phyloP scores from a whole-genome alignment of 345 rosid species.

The Melaleuca quinquenervia region DNA sequence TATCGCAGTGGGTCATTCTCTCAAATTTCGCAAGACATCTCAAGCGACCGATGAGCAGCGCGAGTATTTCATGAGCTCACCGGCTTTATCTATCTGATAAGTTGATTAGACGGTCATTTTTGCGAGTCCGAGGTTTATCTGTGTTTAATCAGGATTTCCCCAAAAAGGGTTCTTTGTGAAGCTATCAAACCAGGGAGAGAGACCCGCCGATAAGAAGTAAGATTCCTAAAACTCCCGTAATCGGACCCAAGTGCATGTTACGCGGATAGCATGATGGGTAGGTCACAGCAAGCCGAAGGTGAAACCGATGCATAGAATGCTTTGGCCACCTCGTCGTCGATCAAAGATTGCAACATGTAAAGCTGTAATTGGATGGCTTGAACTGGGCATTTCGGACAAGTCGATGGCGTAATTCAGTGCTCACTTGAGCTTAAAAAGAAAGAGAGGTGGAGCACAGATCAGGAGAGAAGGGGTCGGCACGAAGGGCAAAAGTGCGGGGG shows the following conservation, averaged over 20 bases:
- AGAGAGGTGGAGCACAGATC: background rate
- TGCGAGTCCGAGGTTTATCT: background rate
- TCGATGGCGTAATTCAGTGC: background rate
- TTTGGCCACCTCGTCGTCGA: background rate
- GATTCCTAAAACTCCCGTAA: background rate
- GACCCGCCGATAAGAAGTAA: background rate
- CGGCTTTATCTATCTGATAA: background rate
- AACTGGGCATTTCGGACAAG: background rate
- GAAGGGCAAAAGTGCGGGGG: background rate
- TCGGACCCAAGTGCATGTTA: background rate
- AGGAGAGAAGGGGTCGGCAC: background rate
- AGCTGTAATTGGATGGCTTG: background rate
- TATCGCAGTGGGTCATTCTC: background rate
- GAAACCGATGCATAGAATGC: background rate
- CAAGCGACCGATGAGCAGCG: background rate
- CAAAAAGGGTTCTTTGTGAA: background rate
- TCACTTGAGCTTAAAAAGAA: background rate
- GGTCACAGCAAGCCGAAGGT: too few species aligned
- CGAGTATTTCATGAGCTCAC: background rate
- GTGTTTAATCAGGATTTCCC: background rate
- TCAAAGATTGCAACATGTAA: background rate
- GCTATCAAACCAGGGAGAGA: background rate
- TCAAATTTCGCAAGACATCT: background rate
- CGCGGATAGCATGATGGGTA: background rate
- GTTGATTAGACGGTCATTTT: background rate